A percentile compares a stretch with the other conserved stretches of the same genome.
Evolutionary conservation across 108 stramenopile species (phyloP).

Genomic region (Cyclotella cryptica): DNA sequence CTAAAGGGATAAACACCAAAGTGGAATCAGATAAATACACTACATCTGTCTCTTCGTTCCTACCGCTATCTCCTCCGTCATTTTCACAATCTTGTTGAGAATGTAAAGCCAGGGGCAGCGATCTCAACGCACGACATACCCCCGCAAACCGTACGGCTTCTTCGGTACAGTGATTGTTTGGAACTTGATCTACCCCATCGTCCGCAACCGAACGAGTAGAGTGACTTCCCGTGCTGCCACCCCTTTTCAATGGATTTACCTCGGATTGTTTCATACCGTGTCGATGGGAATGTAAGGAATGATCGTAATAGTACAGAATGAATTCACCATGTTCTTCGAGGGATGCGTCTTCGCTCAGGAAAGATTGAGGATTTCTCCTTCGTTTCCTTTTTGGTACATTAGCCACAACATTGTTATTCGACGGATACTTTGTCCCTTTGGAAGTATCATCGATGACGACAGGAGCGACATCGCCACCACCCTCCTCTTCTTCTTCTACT

Average conservation of each 20-base stretch:
- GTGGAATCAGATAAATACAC: conserved; percentile 68
- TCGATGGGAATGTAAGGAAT: conserved; percentile 26
- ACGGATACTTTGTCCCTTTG: not conserved
- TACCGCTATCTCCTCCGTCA: conserved; percentile 13
- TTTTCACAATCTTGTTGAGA: not conserved
- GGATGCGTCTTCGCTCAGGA: conserved; percentile 69
- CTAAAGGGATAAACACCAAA: conserved; percentile 71
- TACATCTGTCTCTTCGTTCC: conserved; percentile 41
- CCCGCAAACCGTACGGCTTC: conserved; percentile 74
- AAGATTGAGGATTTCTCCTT: conserved; percentile 33
- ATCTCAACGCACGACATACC: conserved; percentile 64
- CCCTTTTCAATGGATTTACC: conserved; percentile 11
- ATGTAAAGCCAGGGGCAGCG: conserved; percentile 58
- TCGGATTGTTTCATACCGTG: conserved; percentile 1
- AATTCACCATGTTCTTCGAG: conserved; percentile 72
- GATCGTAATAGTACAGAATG: conserved; percentile 72
- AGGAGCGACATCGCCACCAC: not conserved
- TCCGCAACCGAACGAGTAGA: not conserved
- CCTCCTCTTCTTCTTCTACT: not conserved
- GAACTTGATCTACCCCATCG: not conserved
- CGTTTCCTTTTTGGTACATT: not conserved
- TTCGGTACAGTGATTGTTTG: conserved; percentile 36
- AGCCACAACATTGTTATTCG: not conserved
- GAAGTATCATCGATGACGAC: too few species aligned
- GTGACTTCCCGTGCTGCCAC: conserved; percentile 7